Evolutionary conservation across 2,329 filamentous ascomycete species (phyloP), one percentile per base, ranked within the genome.

Genomic region (Biscogniauxia mediterranea): DNA sequence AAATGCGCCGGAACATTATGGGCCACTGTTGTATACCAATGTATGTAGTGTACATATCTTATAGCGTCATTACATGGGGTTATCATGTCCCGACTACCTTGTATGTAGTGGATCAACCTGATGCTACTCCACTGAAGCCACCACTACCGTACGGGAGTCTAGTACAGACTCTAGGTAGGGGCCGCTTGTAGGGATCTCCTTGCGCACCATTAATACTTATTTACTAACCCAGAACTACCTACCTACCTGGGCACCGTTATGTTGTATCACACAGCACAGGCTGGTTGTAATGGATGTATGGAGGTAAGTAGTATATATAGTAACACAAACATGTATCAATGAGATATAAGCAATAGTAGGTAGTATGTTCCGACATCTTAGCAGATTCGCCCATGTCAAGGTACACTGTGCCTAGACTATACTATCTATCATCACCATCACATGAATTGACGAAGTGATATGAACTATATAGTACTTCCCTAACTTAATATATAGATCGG

Each of bases 41-140:
- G n/a, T 21, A 52, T 52, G 11, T 20, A 19, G n/a, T 23, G 2
- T 23, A 52, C 9, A 20, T 54, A 38, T 13, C 19, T 32, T 54
- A 25, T 26, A 20, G 15, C 32, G 21, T 23, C 20, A 52, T 42
- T 38, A 54, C 64, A 62, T 60, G 64, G 54, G 57, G 15, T 21
- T 55, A 55, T 61, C 62, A 64, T 64, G 61, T 62, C 64, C 64
- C 62, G 61, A 57, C 28, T 51, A 23, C 23, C 23, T n/a, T n/a
- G n/a, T 23, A 23, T 5, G 2, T 5, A 53, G 58, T 59, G 58
- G 58, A 55, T 59, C 42, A 20, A 19, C 38, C 17, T 54, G 52
- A 52, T 51, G 55, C 19, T 51, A 51, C 55, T 32, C 52, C 52
- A 38, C 55, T 56, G 21, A 56, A 49, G 55, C 19, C 38, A 46